Base-by-base conservation (phyloP, 257 asterid species). In the Eucommia ulmoides region DNA sequence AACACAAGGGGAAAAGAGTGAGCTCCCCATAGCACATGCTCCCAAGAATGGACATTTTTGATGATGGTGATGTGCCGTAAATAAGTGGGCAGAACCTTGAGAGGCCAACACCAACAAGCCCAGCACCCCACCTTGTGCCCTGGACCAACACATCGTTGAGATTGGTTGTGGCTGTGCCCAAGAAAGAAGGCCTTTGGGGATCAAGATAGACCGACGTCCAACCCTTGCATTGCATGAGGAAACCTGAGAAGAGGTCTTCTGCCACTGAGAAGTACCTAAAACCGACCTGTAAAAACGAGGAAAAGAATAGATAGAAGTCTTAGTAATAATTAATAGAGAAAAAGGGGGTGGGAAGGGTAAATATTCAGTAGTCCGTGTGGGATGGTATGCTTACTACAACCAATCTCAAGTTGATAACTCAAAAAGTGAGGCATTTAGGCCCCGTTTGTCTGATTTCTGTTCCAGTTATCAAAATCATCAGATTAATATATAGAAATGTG, bases 181-280 rank as follows among this genome's bases (percentile, higher is more conserved):
- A 53, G 68, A 76, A 76, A 45, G 75, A 69, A 6, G 81, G 72
- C 33, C 55, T 56, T 18, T 24, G 24, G 0, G 88, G 84, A 47
- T 73, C 65, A 19, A 49, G 18, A 12, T 23, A 61, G 41, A 76
- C 74, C 0, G 88, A 68, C 11, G 9, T 79, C 84, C 88, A 76
- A 16, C 88, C 88, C 50, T 33, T 61, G 51, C 84, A 67, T 60
- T 76, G 84, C 51, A 76, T 44, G n/a, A 57, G 50, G 19, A 74
- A 60, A 42, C 75, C 58, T 25, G 88, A 75, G 15, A 68, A 63
- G 63, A 55, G 47, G 48, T 80, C 88, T 55, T 80, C 88, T 48
- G 64, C 72, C 22, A 76, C 80, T 9, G 78, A 49, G 20, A 57
- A 55, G 24, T 76, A 73, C 60, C 33, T n/a, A 60, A 65, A 76